Evolutionary conservation across 2,329 filamentous ascomycete genomes (phyloP).

Genomic region (Colletotrichum spinosum): DNA sequence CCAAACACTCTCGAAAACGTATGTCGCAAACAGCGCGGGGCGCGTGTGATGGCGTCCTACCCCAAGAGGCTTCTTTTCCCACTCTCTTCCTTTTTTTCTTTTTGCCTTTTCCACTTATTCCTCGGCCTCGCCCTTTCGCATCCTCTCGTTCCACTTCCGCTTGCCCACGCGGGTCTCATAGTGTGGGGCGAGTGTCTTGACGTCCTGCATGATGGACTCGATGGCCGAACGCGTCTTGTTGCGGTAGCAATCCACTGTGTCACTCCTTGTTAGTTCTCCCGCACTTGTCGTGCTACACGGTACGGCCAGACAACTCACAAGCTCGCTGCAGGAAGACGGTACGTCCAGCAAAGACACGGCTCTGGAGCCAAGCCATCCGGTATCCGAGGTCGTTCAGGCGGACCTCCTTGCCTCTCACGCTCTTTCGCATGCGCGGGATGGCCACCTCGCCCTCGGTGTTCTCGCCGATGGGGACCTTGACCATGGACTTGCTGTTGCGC

Average conservation of each 20-base stretch:
- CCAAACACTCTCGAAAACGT: constrained; percentile 20
- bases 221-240: constrained; percentile 90
- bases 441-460: constrained; percentile 79
- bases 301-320: constrained; percentile 69
- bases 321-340: constrained; percentile 92
- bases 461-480: constrained; percentile 74
- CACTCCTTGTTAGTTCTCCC: constrained; percentile 23
- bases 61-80: too few relatives aligned
- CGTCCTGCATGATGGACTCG: constrained; percentile 80
- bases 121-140: constrained; percentile 48
- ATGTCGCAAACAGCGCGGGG: background rate
- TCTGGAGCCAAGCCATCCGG: constrained; percentile 96
- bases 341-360: constrained; percentile 87
- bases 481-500: constrained; percentile 55
- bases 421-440: constrained; percentile 79
- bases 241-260: constrained; percentile 88
- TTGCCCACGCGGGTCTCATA: constrained; percentile 92
- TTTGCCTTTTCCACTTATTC: constrained; percentile 37
- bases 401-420: constrained; percentile 83
- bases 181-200: constrained; percentile 80
- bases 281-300: background rate
- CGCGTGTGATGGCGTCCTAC: background rate
- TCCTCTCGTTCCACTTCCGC: constrained; percentile 75
- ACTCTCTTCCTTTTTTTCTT: background rate
- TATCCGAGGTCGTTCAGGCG: constrained; percentile 93